Percentiles rank a stretch among this genome's conserved stretches.
These are phyloP conservation scores for Volvox carteri DNA, from an alignment of 163 green algal genomes.

Conservation along the genomic window DNA sequence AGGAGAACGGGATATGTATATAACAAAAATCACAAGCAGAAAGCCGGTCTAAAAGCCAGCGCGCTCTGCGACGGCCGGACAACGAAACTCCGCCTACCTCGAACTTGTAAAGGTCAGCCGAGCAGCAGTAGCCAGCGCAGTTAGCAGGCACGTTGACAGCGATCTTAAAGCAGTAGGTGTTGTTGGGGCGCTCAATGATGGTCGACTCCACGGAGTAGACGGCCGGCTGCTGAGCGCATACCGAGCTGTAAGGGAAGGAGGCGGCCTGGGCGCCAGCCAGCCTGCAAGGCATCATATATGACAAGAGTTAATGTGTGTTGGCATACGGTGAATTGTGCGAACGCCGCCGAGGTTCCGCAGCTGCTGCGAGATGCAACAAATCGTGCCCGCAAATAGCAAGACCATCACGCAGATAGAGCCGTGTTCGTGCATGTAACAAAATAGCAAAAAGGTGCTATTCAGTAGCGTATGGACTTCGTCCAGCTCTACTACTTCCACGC, in stretches of 20 bases:
- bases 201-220: neutral
- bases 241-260: neutral
- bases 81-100: neutral
- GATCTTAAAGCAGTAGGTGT: slow-evolving; percentile 9
- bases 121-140: neutral
- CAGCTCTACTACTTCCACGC: too few relatives aligned
- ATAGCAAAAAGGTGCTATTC: neutral
- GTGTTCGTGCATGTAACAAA: too few relatives aligned
- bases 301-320: neutral
- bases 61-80: too few relatives aligned
- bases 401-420: too few relatives aligned
- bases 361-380: neutral
- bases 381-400: neutral
- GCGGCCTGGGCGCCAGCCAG: neutral
- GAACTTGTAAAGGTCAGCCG: neutral
- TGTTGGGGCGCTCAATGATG: neutral
- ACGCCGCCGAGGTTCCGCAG: neutral
- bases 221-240: neutral
- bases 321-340: neutral
- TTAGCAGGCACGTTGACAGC: neutral
- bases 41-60: too few relatives aligned
- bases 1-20: neutral
- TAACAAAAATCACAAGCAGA: neutral
- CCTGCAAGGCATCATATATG: neutral
- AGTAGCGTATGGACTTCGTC: neutral